These are phyloP conservation scores for Simmondsia chinensis DNA, from an alignment of 148 eudicot genomes.

Conservation along the genomic window DNA sequence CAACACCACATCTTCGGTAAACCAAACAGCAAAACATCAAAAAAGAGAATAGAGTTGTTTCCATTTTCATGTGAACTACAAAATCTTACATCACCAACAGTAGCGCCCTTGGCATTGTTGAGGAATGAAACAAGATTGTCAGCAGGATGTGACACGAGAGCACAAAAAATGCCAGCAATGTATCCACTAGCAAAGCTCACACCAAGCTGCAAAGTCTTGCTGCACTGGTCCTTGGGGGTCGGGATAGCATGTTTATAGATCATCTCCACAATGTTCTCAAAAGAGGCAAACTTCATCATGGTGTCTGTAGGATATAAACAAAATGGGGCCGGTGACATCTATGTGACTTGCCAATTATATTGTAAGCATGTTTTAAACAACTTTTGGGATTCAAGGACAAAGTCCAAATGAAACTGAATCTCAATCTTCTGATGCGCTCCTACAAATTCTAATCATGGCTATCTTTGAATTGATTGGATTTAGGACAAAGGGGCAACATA, in stretches of 20 bases:
- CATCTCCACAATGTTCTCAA: constrained; percentile 83
- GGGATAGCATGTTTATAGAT: constrained; percentile 84
- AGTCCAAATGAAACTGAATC: too few species aligned
- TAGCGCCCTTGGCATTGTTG: constrained; percentile 89
- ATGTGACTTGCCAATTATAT: too few species aligned
- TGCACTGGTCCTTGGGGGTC: constrained; percentile 70
- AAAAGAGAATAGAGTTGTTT: neutral
- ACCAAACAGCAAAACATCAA: neutral
- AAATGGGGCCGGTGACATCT: too few species aligned
- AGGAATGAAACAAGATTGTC: constrained; percentile 96
- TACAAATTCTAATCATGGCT: too few species aligned
- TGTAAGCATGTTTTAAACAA: too few species aligned
- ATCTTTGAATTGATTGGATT: too few species aligned
- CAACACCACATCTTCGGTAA: neutral
- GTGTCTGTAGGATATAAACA: constrained; percentile 44
- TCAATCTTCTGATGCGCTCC: too few species aligned
- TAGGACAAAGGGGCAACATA: too few species aligned
- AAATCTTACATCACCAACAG: constrained; percentile 81
- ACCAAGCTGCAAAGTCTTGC: constrained; percentile 84
- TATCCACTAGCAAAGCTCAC: constrained; percentile 97
- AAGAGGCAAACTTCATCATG: constrained; percentile 98
- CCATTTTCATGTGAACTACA: neutral
- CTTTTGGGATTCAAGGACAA: too few species aligned
- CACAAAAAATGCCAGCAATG: constrained; percentile 87
- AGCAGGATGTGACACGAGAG: constrained; percentile 90